These are phyloP conservation scores for Metschnikowia colocasiae DNA, from an alignment of 805 yeast species.

Conservation along the genomic window DNA sequence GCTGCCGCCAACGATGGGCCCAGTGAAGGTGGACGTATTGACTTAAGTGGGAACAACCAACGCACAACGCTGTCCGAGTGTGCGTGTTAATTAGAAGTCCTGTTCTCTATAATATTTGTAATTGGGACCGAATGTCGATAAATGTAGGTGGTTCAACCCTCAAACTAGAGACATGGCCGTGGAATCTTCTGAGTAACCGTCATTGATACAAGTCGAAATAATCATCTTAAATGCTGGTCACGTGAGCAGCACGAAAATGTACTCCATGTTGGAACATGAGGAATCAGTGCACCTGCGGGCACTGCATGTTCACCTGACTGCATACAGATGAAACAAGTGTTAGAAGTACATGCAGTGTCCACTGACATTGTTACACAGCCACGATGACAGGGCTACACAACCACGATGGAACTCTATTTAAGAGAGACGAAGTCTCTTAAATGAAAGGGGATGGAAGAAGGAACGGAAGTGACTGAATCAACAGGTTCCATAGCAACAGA, in stretches of 20 bases:
- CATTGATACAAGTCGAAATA: background rate
- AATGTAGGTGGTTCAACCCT: no score
- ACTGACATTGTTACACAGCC: no score
- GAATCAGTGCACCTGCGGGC: no score
- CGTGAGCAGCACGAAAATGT: background rate
- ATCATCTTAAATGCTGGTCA: background rate
- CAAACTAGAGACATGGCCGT: background rate
- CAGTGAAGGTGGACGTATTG: slow-evolving; percentile 25
- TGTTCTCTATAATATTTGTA: background rate
- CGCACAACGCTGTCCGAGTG: slow-evolving; percentile 18
- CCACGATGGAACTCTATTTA: no score
- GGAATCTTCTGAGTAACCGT: background rate
- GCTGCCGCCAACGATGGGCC: slow-evolving; percentile 12
- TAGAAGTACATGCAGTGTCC: no score
- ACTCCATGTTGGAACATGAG: background rate
- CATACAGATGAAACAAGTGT: no score
- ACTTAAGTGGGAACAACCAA: slow-evolving; percentile 27
- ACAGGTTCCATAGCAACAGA: no score
- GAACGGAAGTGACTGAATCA: no score
- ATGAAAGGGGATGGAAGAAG: no score
- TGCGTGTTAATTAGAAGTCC: slow-evolving; percentile 13
- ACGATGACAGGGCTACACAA: no score
- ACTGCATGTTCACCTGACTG: no score
- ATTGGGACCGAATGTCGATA: background rate
- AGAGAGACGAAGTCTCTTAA: no score